Percentiles rank a stretch among this genome's conserved stretches.
phyloP scores from a whole-genome alignment of 2,329 filamentous ascomycete species.

The Trichoderma brevicompactum region DNA sequence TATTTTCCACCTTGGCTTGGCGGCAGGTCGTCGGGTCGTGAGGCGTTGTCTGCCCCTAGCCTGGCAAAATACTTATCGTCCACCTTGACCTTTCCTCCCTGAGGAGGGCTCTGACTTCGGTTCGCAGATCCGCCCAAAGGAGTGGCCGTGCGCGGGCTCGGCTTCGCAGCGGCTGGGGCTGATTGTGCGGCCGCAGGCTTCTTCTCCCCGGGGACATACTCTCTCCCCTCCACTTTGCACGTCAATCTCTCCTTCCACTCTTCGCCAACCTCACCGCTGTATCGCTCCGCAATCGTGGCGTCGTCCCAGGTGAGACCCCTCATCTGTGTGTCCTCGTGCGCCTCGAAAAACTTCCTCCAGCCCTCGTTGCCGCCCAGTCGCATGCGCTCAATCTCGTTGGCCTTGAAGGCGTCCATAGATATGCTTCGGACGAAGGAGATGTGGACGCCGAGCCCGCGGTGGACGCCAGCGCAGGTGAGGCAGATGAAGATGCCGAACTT shows the following conservation, averaged over 20 bases:
- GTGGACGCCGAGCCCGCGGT: constrained; percentile 93
- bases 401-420: constrained; percentile 98
- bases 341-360: constrained; percentile 87
- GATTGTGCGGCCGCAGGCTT: constrained; percentile 46
- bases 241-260: constrained; percentile 92
- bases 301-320: constrained; percentile 77
- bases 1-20: constrained; percentile 95
- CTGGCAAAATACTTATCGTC: constrained; percentile 90
- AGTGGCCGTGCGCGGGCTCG: constrained; percentile 47
- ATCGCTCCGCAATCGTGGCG: constrained; percentile 86
- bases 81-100: constrained; percentile 60
- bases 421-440: constrained; percentile 98
- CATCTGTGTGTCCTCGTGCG: constrained; percentile 67
- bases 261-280: constrained; percentile 86
- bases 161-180: constrained; percentile 43
- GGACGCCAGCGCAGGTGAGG: constrained; percentile 90
- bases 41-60: constrained; percentile 81
- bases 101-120: constrained; percentile 47
- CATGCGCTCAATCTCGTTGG: constrained; percentile 91
- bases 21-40: constrained; percentile 71
- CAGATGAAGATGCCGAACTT: constrained; percentile 99
- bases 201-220: constrained; percentile 78
- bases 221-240: constrained; percentile 83
- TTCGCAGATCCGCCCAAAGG: constrained; percentile 47
- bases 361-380: constrained; percentile 85